Percentiles rank a stretch among this genome's conserved stretches.
These are phyloP conservation scores for Penicillium psychrofluorescens DNA, from an alignment of 495 filamentous ascomycete species.

Conservation along the genomic window DNA sequence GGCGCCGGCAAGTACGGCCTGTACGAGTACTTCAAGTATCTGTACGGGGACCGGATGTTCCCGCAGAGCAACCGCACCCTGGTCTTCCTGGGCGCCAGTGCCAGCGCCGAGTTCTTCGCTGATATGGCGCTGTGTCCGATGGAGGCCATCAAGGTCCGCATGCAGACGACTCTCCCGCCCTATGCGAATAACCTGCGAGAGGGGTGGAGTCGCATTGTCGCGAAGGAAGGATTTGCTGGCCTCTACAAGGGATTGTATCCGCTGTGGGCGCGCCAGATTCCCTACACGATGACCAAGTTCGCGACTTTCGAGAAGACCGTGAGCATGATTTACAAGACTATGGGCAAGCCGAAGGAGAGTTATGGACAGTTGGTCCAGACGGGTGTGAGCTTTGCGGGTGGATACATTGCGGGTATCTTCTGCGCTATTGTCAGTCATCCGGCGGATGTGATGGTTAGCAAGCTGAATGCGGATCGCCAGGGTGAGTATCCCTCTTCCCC, in stretches of 20 bases:
- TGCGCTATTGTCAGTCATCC: constrained; percentile 60
- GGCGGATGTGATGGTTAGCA: constrained; percentile 69
- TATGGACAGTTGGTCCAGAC: constrained; percentile 59
- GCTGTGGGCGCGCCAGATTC: constrained; percentile 65
- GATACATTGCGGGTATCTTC: constrained; percentile 66
- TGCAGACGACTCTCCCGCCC: constrained; percentile 65
- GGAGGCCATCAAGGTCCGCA: constrained; percentile 66
- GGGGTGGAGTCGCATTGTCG: constrained; percentile 53
- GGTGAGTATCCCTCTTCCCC: constrained; percentile 29
- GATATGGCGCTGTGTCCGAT: constrained; percentile 62
- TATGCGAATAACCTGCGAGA: constrained; percentile 55
- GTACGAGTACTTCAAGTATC: constrained; percentile 70
- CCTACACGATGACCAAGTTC: constrained; percentile 74
- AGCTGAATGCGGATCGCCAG: constrained; percentile 59
- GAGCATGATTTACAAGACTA: constrained; percentile 49
- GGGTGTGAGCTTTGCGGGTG: constrained; percentile 60
- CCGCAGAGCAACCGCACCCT: constrained; percentile 54
- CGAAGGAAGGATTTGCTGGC: constrained; percentile 51
- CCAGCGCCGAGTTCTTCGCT: constrained; percentile 61
- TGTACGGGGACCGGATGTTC: constrained; percentile 59
- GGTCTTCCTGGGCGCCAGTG: constrained; percentile 58
- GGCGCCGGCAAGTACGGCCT: constrained; percentile 74
- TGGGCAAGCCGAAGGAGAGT: constrained; percentile 59
- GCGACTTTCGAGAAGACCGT: constrained; percentile 68
- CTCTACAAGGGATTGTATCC: constrained; percentile 65